These are phyloP conservation scores for Cordia subcordata DNA, from an alignment of 257 asterid species.

Conservation along the genomic window DNA sequence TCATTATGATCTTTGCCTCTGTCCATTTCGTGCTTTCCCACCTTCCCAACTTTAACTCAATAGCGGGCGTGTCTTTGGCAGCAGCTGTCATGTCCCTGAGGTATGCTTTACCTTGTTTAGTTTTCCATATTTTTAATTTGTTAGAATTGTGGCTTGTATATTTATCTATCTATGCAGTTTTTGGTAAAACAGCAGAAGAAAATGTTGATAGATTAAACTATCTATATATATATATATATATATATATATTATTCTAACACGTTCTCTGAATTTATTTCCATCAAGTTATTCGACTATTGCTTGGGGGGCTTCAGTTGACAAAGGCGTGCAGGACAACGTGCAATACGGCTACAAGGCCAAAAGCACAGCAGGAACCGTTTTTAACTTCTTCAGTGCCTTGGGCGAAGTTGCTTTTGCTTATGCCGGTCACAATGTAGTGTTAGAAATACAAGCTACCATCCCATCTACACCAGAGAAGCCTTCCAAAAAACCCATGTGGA, in stretches of 20 bases:
- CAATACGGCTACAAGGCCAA: slow-evolving; percentile 63
- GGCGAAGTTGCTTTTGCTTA: slow-evolving; percentile 95
- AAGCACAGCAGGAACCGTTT: slow-evolving; percentile 52
- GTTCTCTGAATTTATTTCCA: background rate
- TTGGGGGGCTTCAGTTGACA: slow-evolving; percentile 71
- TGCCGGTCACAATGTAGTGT: slow-evolving; percentile 91
- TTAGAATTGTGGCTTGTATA: too few species aligned
- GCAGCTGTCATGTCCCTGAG: slow-evolving; percentile 96
- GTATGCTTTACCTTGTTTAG: slow-evolving; percentile 22
- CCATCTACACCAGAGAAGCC: slow-evolving; percentile 93
- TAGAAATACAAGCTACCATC: slow-evolving; percentile 88
- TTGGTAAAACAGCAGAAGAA: too few species aligned
- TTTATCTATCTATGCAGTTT: too few species aligned
- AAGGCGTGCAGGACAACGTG: slow-evolving; percentile 56
- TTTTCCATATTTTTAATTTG: too few species aligned
- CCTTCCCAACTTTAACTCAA: slow-evolving; percentile 89
- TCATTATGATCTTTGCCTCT: slow-evolving; percentile 89
- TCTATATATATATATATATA: too few species aligned
- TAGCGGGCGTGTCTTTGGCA: slow-evolving; percentile 82
- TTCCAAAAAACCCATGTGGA: slow-evolving; percentile 89
- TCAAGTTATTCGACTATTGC: slow-evolving; percentile 89
- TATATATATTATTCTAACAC: too few species aligned
- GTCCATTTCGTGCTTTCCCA: slow-evolving; percentile 91
- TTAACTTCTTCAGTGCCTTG: slow-evolving; percentile 68
- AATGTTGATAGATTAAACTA: too few species aligned